Base-by-base conservation (phyloP, 257 asterid species). In the Fraxinus quadrangulata region DNA sequence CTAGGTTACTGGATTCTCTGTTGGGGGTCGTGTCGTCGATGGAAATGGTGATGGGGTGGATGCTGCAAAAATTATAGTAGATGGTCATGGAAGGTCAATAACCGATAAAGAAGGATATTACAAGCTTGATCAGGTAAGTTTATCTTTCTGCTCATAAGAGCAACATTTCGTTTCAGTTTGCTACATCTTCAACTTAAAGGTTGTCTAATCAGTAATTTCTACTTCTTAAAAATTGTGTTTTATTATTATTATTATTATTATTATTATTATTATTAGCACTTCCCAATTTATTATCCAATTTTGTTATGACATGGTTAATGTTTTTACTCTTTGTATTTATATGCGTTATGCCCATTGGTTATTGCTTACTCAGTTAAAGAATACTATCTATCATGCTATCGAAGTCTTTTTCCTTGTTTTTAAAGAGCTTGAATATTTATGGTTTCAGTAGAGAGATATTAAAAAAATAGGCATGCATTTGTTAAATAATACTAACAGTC, bases 1-100 rank as follows among this genome's bases (percentile, higher is more conserved):
- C 23, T 79, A 95, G 99, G 99, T 95, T 76, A 95, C 98, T 79
- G 99, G 99, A 71, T 95, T 95, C 90, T 95, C 99, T 71, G 94
- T 92, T 84, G 99, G 98, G 67, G 98, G 99, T 28, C 98, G 98
- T 85, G 99, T 95, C 51, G 86, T 95, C 84, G 96, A 91, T 92
- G 90, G 91, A 69, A 86, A 77, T 84, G 98, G 97, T 68, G 78
- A 71, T 76, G 99, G 98, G 69, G 94, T 95, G 65, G 89, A 83
- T 80, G 91, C 83, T 79, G 99, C 90, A 26, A 86, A 82, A 80
- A 82, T 95, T 81, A 33, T 90, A 75, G 94, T 92, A 28, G 98
- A 92, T 91, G 96, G 96, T 42, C 92, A 90, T 67, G 94, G 87
- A 81, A 89, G 97, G 87, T 89, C 93, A 71, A 73, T 85, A 70